These are phyloP conservation scores for Phialophora verrucosa DNA, from an alignment of 2,329 filamentous ascomycete genomes.

Conservation along the genomic window DNA sequence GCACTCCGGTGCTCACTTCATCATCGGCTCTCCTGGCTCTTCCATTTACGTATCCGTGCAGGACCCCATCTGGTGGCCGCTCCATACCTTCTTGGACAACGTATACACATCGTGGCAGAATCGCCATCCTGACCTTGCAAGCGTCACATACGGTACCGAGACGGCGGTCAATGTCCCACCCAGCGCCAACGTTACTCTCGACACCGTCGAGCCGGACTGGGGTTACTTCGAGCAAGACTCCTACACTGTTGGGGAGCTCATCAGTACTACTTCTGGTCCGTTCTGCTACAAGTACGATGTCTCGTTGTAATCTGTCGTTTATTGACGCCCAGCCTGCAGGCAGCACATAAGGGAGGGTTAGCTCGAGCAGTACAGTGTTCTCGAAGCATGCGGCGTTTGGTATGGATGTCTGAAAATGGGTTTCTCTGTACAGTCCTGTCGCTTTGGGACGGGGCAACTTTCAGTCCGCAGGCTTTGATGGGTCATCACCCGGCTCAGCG, in stretches of 20 bases:
- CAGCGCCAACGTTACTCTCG: slow-evolving; percentile 38
- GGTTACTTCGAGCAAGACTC: slow-evolving; percentile 33
- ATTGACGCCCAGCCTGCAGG: not conserved
- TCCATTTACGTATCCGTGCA: slow-evolving; percentile 38
- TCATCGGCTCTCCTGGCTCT: slow-evolving; percentile 37
- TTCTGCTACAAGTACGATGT: slow-evolving; percentile 42
- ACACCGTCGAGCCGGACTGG: slow-evolving; percentile 34
- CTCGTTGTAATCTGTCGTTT: slow-evolving; percentile 25
- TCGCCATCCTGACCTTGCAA: slow-evolving; percentile 35
- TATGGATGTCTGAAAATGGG: not conserved
- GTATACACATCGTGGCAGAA: slow-evolving; percentile 40
- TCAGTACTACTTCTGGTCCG: slow-evolving; percentile 39
- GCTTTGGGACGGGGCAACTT: not conserved
- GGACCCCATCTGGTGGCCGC: slow-evolving; percentile 40
- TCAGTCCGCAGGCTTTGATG: not conserved
- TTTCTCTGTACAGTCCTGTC: not conserved
- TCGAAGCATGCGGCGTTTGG: not conserved
- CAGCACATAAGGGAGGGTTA: not conserved
- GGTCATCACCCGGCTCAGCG: no score
- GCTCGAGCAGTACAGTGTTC: not conserved
- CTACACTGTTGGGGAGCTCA: slow-evolving; percentile 35
- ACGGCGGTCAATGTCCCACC: slow-evolving; percentile 39
- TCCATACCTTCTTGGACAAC: slow-evolving; percentile 39
- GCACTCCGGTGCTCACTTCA: slow-evolving; percentile 41
- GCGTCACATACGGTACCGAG: slow-evolving; percentile 35